Evolutionary conservation across 257 asterid genomes (phyloP).

Genomic region (Ocimum tenuiflorum): DNA sequence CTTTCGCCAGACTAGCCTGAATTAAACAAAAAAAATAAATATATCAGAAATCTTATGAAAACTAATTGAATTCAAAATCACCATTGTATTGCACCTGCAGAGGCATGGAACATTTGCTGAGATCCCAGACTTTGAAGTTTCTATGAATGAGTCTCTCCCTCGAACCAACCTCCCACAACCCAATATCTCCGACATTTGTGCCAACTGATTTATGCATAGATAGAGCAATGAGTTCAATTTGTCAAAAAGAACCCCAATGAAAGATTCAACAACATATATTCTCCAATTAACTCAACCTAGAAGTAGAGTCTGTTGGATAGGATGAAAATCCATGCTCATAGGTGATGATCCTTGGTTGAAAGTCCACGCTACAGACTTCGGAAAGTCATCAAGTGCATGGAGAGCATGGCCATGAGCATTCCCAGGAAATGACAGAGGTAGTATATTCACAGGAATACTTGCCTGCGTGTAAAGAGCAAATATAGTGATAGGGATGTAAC

Average conservation of each 20-base stretch:
- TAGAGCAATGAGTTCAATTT: slow-evolving; percentile 10
- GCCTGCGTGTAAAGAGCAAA: slow-evolving; percentile 35
- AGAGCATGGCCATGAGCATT: slow-evolving; percentile 57
- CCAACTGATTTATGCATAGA: slow-evolving; percentile 53
- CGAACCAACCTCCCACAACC: slow-evolving; percentile 80
- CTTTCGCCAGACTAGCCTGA: slow-evolving; percentile 69
- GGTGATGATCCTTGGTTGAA: slow-evolving; percentile 86
- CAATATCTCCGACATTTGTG: slow-evolving; percentile 82
- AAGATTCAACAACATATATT: not conserved
- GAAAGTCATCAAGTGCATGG: slow-evolving; percentile 67
- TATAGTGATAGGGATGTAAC: not conserved
- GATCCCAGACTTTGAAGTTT: slow-evolving; percentile 88
- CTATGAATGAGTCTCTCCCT: slow-evolving; percentile 66
- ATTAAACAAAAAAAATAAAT: slow-evolving; percentile 8
- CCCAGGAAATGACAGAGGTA: slow-evolving; percentile 65
- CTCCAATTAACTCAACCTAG: slow-evolving; percentile 44
- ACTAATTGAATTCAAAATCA: not conserved
- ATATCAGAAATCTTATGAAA: slow-evolving; percentile 10
- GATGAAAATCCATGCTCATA: slow-evolving; percentile 98
- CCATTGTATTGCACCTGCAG: slow-evolving; percentile 58
- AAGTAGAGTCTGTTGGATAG: slow-evolving; percentile 72
- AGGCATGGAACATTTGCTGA: slow-evolving; percentile 64
- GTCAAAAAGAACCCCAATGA: not conserved
- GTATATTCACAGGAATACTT: slow-evolving; percentile 60
- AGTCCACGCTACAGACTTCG: slow-evolving; percentile 67